phyloP scores from a whole-genome alignment of 1,284 basidiomycete genomes.

The Exsudoporus floridanus region DNA sequence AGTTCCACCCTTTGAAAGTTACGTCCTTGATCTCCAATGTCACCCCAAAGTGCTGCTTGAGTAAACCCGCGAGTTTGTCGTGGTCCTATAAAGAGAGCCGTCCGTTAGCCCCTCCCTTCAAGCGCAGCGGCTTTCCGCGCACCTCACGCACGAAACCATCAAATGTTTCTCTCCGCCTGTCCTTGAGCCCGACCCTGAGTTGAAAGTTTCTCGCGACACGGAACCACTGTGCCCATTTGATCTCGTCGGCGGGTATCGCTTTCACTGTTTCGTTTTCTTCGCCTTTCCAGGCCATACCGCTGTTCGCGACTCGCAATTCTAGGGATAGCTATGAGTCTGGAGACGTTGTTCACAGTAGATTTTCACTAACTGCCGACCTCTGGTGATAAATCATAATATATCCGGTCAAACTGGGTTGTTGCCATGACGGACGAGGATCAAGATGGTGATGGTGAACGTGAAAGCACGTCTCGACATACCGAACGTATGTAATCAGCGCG shows the following conservation, averaged over 20 bases:
- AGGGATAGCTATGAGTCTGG: constrained; percentile 9
- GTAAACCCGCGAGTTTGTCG: constrained; percentile 70
- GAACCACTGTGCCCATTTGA: constrained; percentile 89
- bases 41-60: constrained; percentile 85
- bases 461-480: constrained; percentile 12
- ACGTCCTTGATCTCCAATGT: constrained; percentile 86
- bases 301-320: constrained; percentile 88
- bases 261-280: constrained; percentile 63
- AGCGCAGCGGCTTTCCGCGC: constrained; percentile 10
- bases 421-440: constrained; percentile 39
- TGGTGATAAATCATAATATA: constrained; percentile 74
- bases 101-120: constrained; percentile 3
- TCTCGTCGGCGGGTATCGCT: constrained; percentile 70
- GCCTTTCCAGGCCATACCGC: constrained; percentile 92
- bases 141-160: constrained; percentile 95
- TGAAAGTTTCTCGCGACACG: constrained; percentile 92
- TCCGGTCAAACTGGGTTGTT: constrained; percentile 77
- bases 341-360: background rate
- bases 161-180: constrained; percentile 79
- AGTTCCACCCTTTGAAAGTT: constrained; percentile 97
- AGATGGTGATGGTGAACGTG: constrained; percentile 6
- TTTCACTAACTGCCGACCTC: constrained; percentile 76
- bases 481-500: constrained; percentile 26
- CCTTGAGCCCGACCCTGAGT: constrained; percentile 79
- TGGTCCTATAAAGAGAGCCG: constrained; percentile 59